phyloP scores from a whole-genome alignment of 1,284 basidiomycete species.

The Trichosporon sp. region DNA sequence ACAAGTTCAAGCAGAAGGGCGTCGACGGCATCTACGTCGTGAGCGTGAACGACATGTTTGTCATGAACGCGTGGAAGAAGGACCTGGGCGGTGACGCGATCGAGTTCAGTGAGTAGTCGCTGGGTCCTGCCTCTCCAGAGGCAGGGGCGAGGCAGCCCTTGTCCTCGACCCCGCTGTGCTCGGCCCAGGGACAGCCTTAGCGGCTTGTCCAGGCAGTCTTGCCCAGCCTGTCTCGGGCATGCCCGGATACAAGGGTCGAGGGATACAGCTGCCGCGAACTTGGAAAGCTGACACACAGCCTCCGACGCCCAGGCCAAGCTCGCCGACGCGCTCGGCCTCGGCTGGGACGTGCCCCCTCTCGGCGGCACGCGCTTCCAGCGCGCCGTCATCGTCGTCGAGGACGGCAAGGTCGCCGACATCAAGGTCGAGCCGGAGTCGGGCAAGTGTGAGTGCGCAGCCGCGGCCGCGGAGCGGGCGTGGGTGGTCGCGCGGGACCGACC shows the following conservation, averaged over 20 bases:
- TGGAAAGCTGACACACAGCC: constrained; percentile 43
- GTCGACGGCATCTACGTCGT: constrained; percentile 64
- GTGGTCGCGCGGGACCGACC: too few relatives aligned
- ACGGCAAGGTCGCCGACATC: constrained; percentile 57
- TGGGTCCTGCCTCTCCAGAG: too few relatives aligned
- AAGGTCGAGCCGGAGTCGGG: constrained; percentile 60
- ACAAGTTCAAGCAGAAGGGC: constrained; percentile 65
- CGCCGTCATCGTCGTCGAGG: constrained; percentile 49
- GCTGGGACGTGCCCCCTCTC: constrained; percentile 60
- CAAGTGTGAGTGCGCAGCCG: constrained; percentile 40
- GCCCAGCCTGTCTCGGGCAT: too few relatives aligned
- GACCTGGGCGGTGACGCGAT: constrained; percentile 52
- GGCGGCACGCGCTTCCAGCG: constrained; percentile 66
- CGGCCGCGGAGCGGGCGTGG: too few relatives aligned
- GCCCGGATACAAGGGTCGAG: too few relatives aligned
- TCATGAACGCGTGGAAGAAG: constrained; percentile 63
- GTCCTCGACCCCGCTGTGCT: too few relatives aligned
- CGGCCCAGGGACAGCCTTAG: too few relatives aligned
- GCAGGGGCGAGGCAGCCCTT: not conserved
- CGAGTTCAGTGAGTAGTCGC: constrained; percentile 45
- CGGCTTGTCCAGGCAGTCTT: too few relatives aligned
- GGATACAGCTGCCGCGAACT: not conserved
- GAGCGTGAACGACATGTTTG: constrained; percentile 66
- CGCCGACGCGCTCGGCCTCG: constrained; percentile 58
- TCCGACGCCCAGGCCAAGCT: constrained; percentile 65